A percentile compares a stretch with the other conserved stretches of the same genome.
Evolutionary conservation across 257 asterid species (phyloP).

Genomic region (Craterostigma plantagineum): DNA sequence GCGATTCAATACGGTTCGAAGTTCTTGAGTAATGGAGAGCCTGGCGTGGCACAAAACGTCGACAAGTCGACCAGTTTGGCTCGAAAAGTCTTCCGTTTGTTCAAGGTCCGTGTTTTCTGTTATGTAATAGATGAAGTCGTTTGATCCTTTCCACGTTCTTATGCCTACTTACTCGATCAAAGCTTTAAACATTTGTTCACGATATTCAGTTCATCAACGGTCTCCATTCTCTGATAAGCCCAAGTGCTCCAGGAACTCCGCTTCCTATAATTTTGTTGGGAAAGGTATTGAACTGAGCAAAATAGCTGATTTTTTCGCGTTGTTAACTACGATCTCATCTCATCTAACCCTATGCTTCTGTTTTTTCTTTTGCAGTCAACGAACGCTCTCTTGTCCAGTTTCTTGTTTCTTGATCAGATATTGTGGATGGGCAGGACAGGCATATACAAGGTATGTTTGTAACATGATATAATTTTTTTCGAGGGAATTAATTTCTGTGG

Average conservation of each 20-base stretch:
- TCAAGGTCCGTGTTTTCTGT: slow-evolving; percentile 34
- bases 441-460: slow-evolving; percentile 56
- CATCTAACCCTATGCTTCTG: slow-evolving; percentile 5
- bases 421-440: slow-evolving; percentile 94
- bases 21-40: slow-evolving; percentile 85
- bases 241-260: slow-evolving; percentile 81
- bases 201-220: slow-evolving; percentile 75
- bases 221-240: slow-evolving; percentile 80
- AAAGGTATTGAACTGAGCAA: slow-evolving; percentile 33
- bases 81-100: slow-evolving; percentile 88
- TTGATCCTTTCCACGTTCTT: not conserved
- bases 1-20: slow-evolving; percentile 94
- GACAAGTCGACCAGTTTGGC: slow-evolving; percentile 92
- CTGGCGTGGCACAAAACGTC: slow-evolving; percentile 90
- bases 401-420: slow-evolving; percentile 94
- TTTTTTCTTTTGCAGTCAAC: slow-evolving; percentile 52
- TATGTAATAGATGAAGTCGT: not conserved
- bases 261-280: slow-evolving; percentile 72
- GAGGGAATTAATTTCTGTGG: not conserved
- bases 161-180: slow-evolving; percentile 9
- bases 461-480: not conserved
- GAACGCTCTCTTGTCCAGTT: slow-evolving; percentile 82
- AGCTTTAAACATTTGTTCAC: slow-evolving; percentile 1
- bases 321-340: not conserved
- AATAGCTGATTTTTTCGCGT: too few species aligned